Conservation (phyloP, 1,284 basidiomycete species). For the Polyporus tsugae region DNA sequence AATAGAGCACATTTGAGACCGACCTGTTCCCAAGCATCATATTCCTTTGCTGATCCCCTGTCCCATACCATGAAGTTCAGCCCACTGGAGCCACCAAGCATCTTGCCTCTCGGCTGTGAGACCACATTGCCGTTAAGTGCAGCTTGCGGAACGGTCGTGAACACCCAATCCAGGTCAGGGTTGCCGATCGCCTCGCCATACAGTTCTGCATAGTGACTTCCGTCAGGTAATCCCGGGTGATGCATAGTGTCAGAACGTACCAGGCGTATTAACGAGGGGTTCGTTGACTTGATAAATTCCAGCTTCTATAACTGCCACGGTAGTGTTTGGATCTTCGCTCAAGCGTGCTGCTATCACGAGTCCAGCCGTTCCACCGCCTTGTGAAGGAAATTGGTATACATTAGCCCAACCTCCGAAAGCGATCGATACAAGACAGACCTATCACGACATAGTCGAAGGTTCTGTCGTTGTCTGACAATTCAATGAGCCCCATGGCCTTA, state of each 20-base stretch:
- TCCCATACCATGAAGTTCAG: conserved; percentile 33
- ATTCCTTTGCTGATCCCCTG: conserved; percentile 29
- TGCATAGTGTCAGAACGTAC: neutral
- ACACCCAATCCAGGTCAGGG: conserved; percentile 30
- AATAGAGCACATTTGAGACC: neutral
- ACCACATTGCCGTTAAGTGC: conserved; percentile 18
- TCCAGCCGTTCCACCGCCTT: conserved; percentile 20
- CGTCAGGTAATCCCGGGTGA: neutral
- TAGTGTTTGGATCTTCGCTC: conserved; percentile 23
- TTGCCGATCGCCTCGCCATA: conserved; percentile 26
- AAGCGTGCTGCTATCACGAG: conserved; percentile 19
- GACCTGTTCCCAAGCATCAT: conserved; percentile 31
- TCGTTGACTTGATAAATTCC: conserved; percentile 28
- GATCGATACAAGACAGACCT: neutral
- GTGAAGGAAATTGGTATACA: no score
- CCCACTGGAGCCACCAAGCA: conserved; percentile 36
- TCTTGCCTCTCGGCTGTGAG: conserved; percentile 27
- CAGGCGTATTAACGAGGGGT: conserved; percentile 28
- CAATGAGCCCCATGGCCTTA: neutral
- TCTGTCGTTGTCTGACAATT: neutral
- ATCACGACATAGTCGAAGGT: conserved; percentile 18
- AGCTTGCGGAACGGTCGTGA: conserved; percentile 25
- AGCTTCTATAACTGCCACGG: conserved; percentile 32
- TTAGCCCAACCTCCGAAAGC: neutral
- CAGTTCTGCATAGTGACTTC: conserved; percentile 5